Base-by-base conservation (phyloP, 2,329 filamentous ascomycete species). In the Trichoderma oligosporum region DNA sequence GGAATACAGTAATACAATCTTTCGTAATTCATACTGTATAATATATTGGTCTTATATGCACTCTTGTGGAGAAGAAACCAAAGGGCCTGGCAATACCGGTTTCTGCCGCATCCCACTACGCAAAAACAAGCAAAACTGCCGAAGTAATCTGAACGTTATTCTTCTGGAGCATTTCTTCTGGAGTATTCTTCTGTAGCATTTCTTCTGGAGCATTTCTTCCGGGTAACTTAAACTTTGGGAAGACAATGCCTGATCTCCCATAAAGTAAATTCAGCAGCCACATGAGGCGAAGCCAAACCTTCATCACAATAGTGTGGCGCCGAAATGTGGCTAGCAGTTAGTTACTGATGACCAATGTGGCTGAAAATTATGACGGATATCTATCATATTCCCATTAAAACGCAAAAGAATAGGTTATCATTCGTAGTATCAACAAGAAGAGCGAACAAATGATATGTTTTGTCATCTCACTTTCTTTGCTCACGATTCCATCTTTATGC, bases 131-230 rank as follows among this genome's bases (percentile, higher is more conserved):
- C 8, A 7, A n/a, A 48, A 4, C 33, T 14, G 33, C 24, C 12
- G 20, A n/a, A n/a, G n/a, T n/a, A n/a, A n/a, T n/a, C n/a, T n/a
- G n/a, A n/a, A n/a, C n/a, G n/a, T n/a, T n/a, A n/a, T n/a, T n/a
- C n/a, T n/a, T 38, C 27, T 42, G 48, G 48, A 53, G 16, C 36
- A 20, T 42, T 53, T 53, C 38, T 31, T 42, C 48, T 36, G 48
- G 4, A n/a, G n/a, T n/a, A n/a, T n/a, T n/a, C n/a, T n/a, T n/a
- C n/a, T n/a, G n/a, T n/a, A n/a, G n/a, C n/a, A n/a, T n/a, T n/a
- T n/a, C n/a, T n/a, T 38, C 27, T 42, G 48, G 48, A 53, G 16
- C 36, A 20, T 42, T 53, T 53, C 38, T 31, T 42, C 48, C 48
- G 48, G 4, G 11, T 12, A 42, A 14, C 18, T n/a, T 42, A 24